Evolutionary conservation across 306 rosid species (phyloP).

Genomic region (Cicer bijugum): DNA sequence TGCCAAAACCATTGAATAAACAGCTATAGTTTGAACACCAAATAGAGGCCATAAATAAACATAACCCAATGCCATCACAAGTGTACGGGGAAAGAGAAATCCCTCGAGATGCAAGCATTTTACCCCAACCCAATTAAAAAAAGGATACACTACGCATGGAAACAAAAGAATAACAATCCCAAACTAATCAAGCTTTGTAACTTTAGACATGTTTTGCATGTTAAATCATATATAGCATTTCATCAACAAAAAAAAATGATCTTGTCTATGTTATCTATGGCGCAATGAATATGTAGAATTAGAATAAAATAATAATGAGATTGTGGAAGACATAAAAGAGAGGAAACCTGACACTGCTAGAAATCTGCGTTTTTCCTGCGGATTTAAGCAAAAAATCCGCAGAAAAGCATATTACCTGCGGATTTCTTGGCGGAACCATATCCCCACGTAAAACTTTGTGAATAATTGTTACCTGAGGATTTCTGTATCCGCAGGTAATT

Average conservation of each 20-base stretch:
- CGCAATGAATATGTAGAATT: not conserved
- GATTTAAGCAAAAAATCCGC: too few relatives aligned
- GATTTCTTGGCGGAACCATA: too few relatives aligned
- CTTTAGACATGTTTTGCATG: not conserved
- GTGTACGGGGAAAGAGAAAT: not conserved
- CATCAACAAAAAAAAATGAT: not conserved
- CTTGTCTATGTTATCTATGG: not conserved
- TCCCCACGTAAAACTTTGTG: too few relatives aligned
- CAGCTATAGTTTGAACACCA: conserved; percentile 21
- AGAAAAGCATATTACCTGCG: too few relatives aligned
- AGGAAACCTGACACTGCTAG: too few relatives aligned
- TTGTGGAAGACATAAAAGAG: not conserved
- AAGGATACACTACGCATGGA: not conserved
- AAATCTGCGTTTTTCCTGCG: too few relatives aligned
- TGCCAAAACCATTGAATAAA: conserved; percentile 18
- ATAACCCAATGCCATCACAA: conserved; percentile 13
- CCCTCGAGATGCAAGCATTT: conserved; percentile 17
- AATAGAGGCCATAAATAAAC: conserved; percentile 16
- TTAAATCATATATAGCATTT: not conserved
- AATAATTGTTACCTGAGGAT: too few relatives aligned
- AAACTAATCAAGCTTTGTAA: conserved; percentile 6
- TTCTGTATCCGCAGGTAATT: too few relatives aligned
- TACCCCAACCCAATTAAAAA: not conserved
- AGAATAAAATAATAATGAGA: not conserved
- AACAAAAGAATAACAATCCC: conserved; percentile 1